phyloP scores from a whole-genome alignment of 2,329 filamentous ascomycete genomes.

The Nigrospora oryzae region DNA sequence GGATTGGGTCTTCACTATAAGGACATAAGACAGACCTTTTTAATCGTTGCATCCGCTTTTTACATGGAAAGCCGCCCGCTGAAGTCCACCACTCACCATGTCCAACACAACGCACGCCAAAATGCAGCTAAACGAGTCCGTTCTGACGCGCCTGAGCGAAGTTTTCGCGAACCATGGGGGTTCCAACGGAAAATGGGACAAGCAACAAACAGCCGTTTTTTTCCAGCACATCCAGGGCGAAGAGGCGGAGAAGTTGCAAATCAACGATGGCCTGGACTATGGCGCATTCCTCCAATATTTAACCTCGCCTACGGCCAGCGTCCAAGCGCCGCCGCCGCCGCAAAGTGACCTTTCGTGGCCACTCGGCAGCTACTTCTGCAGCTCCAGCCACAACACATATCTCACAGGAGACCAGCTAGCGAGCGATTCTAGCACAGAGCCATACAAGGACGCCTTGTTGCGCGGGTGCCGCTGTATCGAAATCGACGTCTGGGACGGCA shows the following conservation, averaged over 20 bases:
- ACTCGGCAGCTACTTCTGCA: conserved; percentile 85
- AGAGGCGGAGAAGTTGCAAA: too few species aligned
- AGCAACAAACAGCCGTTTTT: background rate
- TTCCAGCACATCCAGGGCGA: conserved; percentile 3
- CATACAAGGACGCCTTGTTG: conserved; percentile 76
- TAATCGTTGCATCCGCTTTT: too few species aligned
- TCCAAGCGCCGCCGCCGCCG: conserved; percentile 23
- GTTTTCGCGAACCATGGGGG: background rate
- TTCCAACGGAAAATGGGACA: background rate
- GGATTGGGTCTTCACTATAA: too few species aligned
- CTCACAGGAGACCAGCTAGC: conserved; percentile 81
- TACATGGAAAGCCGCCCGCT: too few species aligned
- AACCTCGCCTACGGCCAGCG: conserved; percentile 36
- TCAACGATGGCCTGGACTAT: conserved; percentile 30
- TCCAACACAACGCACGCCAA: too few species aligned
- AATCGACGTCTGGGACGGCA: conserved; percentile 91
- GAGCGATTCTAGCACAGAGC: conserved; percentile 77
- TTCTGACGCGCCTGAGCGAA: background rate
- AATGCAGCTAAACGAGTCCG: too few species aligned
- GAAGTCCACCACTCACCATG: too few species aligned
- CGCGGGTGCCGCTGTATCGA: conserved; percentile 86
- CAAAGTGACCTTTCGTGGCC: conserved; percentile 59
- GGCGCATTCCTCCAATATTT: conserved; percentile 44
- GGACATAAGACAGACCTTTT: too few species aligned
- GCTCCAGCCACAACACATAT: conserved; percentile 92